Evolutionary conservation across 352 stramenopile genomes (phyloP), one percentile per base, ranked within the genome.

Genomic region (Globisporangium spiculum): DNA sequence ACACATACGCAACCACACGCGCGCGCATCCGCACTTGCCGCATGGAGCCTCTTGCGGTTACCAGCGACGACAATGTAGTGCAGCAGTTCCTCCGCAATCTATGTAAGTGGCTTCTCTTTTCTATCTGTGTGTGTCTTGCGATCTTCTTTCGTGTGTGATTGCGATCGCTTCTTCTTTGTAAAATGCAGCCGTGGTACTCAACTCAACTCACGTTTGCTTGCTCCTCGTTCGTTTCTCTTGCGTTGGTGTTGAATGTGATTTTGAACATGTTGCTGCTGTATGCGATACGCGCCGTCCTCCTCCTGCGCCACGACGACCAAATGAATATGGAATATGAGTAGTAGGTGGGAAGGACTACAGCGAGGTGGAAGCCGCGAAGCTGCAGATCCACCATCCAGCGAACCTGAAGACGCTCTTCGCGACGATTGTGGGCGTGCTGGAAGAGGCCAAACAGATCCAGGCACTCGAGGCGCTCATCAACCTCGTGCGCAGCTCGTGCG

Each of bases 401-500:
- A 72, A 75, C 18, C 74, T 92, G n/a, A 80, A 83, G 63, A 73
- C 72, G 46, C 74, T 94, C 24, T 94, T 93, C 68, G 77, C 75
- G 10, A 69, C 69, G 54, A 89, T 94, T 48, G 71, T 94, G 18
- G 86, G 84, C 30, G 80, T 87, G 46, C 24, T 94, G 24, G 76
- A 83, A 3, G 84, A 92, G 48, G 72, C 74, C n/a, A 77, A 91
- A 55, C 86, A 94, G 75, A 75, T 87, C 22, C 76, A 81, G 68
- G 78, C 83, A 34, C 66, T 93, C 14, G 84, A 93, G 30, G 81
- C 85, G 67, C 70, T 93, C 50, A 90, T 93, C 62, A 89, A 84
- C 46, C 82, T 95, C 56, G 84, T 93, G 52, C 84, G 80, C 32
- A 90, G 79, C 67, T 91, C 77, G 67, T 94, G 84, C 67, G 76